These are phyloP conservation scores for Globisporangium iwayamae DNA, from an alignment of 352 stramenopile genomes.

Conservation along the genomic window DNA sequence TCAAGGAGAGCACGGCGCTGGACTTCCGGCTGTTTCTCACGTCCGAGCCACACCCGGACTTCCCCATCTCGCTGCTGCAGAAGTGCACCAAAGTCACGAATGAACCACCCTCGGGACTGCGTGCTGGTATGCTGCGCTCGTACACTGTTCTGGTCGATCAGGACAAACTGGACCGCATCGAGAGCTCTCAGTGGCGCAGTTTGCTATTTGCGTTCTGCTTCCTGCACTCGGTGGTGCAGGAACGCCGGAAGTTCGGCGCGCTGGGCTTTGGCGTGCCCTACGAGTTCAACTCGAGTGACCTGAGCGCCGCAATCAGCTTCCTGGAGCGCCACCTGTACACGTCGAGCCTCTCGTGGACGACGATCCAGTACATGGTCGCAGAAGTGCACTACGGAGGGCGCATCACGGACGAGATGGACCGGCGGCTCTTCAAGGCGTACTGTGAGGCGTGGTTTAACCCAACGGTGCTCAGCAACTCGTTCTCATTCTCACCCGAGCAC, in stretches of 20 bases:
- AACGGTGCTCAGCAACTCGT: constrained; percentile 47
- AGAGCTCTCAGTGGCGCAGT: constrained; percentile 52
- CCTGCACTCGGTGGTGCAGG: constrained; percentile 72
- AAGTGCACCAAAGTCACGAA: constrained; percentile 74
- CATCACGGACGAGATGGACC: constrained; percentile 79
- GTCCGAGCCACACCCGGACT: constrained; percentile 52
- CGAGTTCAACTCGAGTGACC: constrained; percentile 76
- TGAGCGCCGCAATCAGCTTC: constrained; percentile 62
- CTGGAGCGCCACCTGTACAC: constrained; percentile 72
- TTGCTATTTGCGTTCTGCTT: constrained; percentile 77
- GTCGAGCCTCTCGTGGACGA: constrained; percentile 55
- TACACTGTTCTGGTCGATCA: constrained; percentile 78
- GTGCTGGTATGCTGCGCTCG: constrained; percentile 60
- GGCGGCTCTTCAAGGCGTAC: constrained; percentile 68
- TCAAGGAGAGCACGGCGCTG: constrained; percentile 27
- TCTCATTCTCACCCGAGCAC: constrained; percentile 68
- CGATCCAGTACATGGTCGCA: constrained; percentile 80
- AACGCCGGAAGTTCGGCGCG: constrained; percentile 73
- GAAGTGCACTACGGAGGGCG: constrained; percentile 81
- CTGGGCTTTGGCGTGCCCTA: constrained; percentile 74
- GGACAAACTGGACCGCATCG: constrained; percentile 75
- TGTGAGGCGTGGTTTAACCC: constrained; percentile 73
- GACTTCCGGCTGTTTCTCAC: constrained; percentile 81
- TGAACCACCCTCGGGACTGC: constrained; percentile 66
- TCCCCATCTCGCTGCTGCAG: constrained; percentile 69